A percentile compares a stretch with the other conserved stretches of the same genome.
Evolutionary conservation across 1,139 yeast species (phyloP).

Genomic region (Kodamaea anthophila): DNA sequence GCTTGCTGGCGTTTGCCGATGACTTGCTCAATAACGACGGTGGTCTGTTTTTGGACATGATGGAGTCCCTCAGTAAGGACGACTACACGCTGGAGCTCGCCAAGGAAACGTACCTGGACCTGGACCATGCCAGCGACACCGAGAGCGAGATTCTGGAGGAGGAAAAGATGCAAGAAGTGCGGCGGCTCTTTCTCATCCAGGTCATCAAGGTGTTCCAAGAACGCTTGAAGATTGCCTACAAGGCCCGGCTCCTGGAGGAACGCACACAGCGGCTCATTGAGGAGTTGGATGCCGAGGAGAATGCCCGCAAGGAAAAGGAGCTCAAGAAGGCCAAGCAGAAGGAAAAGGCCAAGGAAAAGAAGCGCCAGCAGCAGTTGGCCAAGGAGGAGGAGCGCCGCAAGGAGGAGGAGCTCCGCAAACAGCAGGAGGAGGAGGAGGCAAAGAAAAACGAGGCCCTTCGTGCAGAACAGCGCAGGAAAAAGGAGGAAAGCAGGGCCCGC

Average conservation of each 20-base stretch:
- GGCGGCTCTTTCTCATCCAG: conserved; percentile 67
- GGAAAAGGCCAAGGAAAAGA: conserved; percentile 76
- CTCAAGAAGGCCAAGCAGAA: conserved; percentile 65
- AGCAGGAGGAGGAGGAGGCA: conserved; percentile 31
- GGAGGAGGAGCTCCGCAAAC: conserved; percentile 49
- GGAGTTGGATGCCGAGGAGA: conserved; percentile 75
- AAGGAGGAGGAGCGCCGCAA: conserved; percentile 67
- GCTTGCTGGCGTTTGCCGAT: conserved; percentile 63
- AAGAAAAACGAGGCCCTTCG: conserved; percentile 33
- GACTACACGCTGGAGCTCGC: conserved; percentile 20
- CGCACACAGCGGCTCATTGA: conserved; percentile 65
- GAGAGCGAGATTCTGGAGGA: conserved; percentile 51
- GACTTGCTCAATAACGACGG: conserved; percentile 74
- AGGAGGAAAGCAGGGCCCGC: conserved; percentile 44
- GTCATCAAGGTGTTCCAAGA: conserved; percentile 71
- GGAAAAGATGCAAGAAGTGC: conserved; percentile 68
- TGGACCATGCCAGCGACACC: conserved; percentile 29
- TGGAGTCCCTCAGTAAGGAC: conserved; percentile 49
- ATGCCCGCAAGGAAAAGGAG: conserved; percentile 62
- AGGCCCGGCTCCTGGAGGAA: conserved; percentile 69
- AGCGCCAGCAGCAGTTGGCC: conserved; percentile 59
- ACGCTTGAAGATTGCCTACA: conserved; percentile 64
- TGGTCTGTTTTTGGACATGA: conserved; percentile 63
- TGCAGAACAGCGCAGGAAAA: conserved; percentile 38
- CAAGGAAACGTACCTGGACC: conserved; percentile 28